Percentiles rank a stretch among this genome's conserved stretches.
phyloP scores from a whole-genome alignment of 345 rosid genomes.

The Syzygium aqueum region DNA sequence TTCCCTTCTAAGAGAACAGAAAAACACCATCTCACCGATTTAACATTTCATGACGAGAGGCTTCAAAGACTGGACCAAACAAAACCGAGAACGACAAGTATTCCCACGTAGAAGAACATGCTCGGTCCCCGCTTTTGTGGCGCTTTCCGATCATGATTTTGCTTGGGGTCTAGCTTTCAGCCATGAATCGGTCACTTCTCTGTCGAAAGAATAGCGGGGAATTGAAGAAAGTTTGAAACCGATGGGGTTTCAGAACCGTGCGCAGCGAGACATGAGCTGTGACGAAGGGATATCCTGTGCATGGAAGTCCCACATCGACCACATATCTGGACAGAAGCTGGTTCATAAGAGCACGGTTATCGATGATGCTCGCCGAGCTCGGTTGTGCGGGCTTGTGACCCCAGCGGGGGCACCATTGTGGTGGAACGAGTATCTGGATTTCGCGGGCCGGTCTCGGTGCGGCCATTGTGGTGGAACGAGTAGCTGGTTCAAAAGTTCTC shows the following conservation, averaged over 20 bases:
- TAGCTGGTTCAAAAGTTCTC: background rate
- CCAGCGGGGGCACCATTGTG: constrained; percentile 3
- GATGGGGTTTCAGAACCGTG: background rate
- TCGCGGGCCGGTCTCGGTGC: background rate
- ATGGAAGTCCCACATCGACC: background rate
- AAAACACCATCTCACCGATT: background rate
- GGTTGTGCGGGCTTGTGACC: constrained; percentile 11
- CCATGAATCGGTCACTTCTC: background rate
- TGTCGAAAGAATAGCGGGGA: background rate
- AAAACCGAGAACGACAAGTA: background rate
- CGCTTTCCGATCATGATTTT: background rate
- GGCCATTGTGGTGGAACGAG: too few species aligned
- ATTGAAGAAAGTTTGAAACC: background rate
- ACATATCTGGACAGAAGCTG: too few species aligned
- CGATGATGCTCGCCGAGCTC: background rate
- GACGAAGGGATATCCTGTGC: background rate
- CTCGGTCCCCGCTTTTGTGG: background rate
- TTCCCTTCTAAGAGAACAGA: background rate
- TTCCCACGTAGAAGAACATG: background rate
- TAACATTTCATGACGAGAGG: background rate
- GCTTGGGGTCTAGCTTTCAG: background rate
- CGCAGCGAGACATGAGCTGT: background rate
- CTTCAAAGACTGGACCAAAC: background rate
- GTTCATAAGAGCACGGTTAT: background rate
- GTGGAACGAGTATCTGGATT: background rate